A percentile compares a stretch with the other conserved stretches of the same genome.
phyloP scores from a whole-genome alignment of 1,139 yeast genomes.

The Geotrichum bryndzae region DNA sequence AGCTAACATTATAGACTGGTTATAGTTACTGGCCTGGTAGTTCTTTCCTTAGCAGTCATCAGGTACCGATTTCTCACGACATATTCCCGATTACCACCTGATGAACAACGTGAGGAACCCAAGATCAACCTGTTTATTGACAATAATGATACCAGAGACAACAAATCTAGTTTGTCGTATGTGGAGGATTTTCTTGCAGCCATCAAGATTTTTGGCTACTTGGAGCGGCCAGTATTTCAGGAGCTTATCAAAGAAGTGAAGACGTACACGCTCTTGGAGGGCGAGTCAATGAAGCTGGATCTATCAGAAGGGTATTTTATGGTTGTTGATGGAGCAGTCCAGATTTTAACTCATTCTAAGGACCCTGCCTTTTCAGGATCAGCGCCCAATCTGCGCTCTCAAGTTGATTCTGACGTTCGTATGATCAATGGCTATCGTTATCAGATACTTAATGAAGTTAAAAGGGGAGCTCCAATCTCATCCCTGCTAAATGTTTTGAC shows the following conservation, averaged over 20 bases:
- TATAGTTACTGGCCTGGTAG: constrained; percentile 18
- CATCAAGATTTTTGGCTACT: constrained; percentile 86
- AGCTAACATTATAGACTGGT: constrained; percentile 19
- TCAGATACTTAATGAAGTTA: constrained; percentile 76
- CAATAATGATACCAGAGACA: constrained; percentile 33
- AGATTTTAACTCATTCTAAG: constrained; percentile 58
- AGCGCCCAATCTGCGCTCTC: constrained; percentile 62
- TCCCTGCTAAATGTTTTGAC: constrained; percentile 76
- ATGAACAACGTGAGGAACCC: constrained; percentile 41
- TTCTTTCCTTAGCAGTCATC: constrained; percentile 38
- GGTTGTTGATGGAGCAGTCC: constrained; percentile 88
- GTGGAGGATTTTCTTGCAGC: constrained; percentile 87
- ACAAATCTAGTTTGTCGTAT: constrained; percentile 47
- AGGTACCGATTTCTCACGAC: constrained; percentile 47
- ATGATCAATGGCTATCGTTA: constrained; percentile 50
- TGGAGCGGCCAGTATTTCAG: constrained; percentile 85
- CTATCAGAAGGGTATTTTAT: constrained; percentile 80
- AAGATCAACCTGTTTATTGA: constrained; percentile 41
- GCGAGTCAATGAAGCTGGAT: constrained; percentile 67
- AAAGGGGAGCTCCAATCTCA: constrained; percentile 76
- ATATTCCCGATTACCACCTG: constrained; percentile 49
- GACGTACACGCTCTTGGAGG: constrained; percentile 72
- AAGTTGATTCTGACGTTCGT: constrained; percentile 36
- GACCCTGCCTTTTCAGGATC: constrained; percentile 69
- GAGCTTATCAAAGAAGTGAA: constrained; percentile 89